Evolutionary conservation across 1,284 basidiomycete species (phyloP).

Genomic region (Tilletiaria anomala): DNA sequence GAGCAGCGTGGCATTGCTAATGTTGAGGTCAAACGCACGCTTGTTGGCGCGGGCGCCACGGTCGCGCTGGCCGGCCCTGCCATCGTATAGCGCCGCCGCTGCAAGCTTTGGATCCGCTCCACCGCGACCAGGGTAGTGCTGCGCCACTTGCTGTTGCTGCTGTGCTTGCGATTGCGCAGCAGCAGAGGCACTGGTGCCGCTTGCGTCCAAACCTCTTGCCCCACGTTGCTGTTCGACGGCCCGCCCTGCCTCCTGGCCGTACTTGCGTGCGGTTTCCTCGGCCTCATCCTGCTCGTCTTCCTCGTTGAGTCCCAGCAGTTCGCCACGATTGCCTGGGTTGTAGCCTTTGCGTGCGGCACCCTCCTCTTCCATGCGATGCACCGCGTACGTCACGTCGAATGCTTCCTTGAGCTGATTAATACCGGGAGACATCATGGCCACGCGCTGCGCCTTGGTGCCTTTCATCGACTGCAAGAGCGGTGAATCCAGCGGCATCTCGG

Average conservation of each 20-base stretch:
- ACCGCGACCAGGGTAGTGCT: conserved; percentile 30
- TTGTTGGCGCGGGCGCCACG: conserved; percentile 15
- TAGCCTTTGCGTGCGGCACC: conserved; percentile 50
- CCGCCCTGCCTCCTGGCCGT: conserved; percentile 37
- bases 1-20: conserved; percentile 33
- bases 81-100: conserved; percentile 39
- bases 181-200: conserved; percentile 8
- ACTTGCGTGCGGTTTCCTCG: conserved; percentile 19
- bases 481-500: conserved; percentile 63
- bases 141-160: conserved; percentile 7
- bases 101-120: conserved; percentile 30
- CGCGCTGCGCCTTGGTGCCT: conserved; percentile 28
- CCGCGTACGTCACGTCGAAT: conserved; percentile 97
- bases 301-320: conserved; percentile 70
- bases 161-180: conserved; percentile 6
- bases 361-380: conserved; percentile 98
- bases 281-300: conserved; percentile 52
- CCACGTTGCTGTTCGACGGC: conserved; percentile 29
- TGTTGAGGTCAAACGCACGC: conserved; percentile 31
- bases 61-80: conserved; percentile 25
- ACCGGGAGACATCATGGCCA: conserved; percentile 73
- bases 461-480: conserved; percentile 69
- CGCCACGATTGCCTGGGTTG: conserved; percentile 40
- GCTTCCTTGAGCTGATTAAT: conserved; percentile 74
- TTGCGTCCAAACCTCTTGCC: conserved; percentile 8